A percentile compares a stretch with the other conserved stretches of the same genome.
Conservation (phyloP, 2,329 filamentous ascomycete species). For the Pseudogymnoascus sp. region DNA sequence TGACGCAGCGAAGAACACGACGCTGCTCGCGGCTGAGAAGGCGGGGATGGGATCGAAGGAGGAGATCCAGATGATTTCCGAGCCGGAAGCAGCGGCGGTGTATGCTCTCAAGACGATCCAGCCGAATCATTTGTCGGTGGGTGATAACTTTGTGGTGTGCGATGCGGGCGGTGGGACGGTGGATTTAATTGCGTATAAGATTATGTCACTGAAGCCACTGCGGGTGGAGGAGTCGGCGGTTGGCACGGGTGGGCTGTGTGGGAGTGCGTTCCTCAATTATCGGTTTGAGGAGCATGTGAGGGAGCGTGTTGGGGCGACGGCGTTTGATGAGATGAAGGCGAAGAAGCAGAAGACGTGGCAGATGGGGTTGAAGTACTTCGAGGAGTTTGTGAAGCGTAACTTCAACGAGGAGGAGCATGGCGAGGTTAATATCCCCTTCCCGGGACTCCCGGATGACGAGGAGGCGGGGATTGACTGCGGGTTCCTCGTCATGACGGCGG, state of each 20-base stretch:
- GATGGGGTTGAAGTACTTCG: slow-evolving; percentile 70
- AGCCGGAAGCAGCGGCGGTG: slow-evolving; percentile 72
- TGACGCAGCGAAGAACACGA: slow-evolving; percentile 78
- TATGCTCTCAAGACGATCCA: slow-evolving; percentile 75
- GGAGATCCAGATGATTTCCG: slow-evolving; percentile 70
- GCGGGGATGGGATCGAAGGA: slow-evolving; percentile 68
- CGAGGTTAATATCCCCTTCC: slow-evolving; percentile 73
- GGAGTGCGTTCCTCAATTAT: slow-evolving; percentile 73
- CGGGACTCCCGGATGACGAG: slow-evolving; percentile 68
- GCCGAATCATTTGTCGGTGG: slow-evolving; percentile 62
- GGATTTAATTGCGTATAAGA: slow-evolving; percentile 75
- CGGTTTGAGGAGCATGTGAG: slow-evolving; percentile 72
- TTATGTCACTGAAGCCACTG: slow-evolving; percentile 63
- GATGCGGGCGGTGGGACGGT: slow-evolving; percentile 53
- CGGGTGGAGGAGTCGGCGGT: slow-evolving; percentile 72
- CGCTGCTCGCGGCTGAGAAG: slow-evolving; percentile 65
- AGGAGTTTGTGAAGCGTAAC: slow-evolving; percentile 78
- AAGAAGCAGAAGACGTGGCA: slow-evolving; percentile 76
- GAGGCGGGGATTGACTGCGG: slow-evolving; percentile 67
- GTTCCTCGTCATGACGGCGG: slow-evolving; percentile 63
- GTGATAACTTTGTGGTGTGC: slow-evolving; percentile 51
- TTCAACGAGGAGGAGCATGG: slow-evolving; percentile 72
- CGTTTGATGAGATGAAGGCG: slow-evolving; percentile 66
- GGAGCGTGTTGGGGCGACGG: slow-evolving; percentile 54
- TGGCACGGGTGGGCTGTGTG: slow-evolving; percentile 69